Evolutionary conservation across 441 rosid species (phyloP).

Genomic region (Macaranga tanarius): DNA sequence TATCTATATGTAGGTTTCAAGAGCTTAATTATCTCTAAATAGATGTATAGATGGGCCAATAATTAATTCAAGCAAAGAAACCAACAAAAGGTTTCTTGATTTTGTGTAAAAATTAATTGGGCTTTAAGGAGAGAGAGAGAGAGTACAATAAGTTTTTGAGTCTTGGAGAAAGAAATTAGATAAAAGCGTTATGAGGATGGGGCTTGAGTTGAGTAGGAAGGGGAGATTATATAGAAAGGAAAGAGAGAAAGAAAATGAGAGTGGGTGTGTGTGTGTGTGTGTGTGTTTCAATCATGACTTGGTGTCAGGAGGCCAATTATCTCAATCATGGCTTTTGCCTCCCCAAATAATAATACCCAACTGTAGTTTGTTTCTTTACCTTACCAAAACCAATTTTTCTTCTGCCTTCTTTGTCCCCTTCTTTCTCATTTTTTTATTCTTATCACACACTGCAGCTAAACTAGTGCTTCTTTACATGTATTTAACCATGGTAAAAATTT

Average conservation of each 20-base stretch:
- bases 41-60: too few species aligned
- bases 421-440: not conserved
- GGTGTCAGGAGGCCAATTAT: constrained; percentile 53
- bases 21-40: not conserved
- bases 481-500: constrained; percentile 1
- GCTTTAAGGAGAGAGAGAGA: constrained; percentile 2
- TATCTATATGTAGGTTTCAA: not conserved
- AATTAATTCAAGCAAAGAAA: too few species aligned
- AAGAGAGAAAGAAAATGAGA: constrained; percentile 13
- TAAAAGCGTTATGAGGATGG: not conserved
- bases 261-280: constrained; percentile 29
- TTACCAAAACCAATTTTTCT: not conserved
- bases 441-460: too few species aligned
- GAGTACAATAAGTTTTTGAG: not conserved
- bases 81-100: not conserved
- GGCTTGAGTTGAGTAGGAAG: constrained; percentile 4
- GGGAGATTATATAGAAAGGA: constrained; percentile 51
- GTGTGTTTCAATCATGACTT: constrained; percentile 45
- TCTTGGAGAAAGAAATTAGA: constrained; percentile 6
- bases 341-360: constrained; percentile 36
- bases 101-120: not conserved
- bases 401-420: not conserved
- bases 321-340: constrained; percentile 50
- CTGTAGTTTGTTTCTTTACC: constrained; percentile 10
- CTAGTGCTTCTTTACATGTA: too few species aligned